Conservation (phyloP, 192 early-diverging fungal species). For the Linderina pennispora region DNA sequence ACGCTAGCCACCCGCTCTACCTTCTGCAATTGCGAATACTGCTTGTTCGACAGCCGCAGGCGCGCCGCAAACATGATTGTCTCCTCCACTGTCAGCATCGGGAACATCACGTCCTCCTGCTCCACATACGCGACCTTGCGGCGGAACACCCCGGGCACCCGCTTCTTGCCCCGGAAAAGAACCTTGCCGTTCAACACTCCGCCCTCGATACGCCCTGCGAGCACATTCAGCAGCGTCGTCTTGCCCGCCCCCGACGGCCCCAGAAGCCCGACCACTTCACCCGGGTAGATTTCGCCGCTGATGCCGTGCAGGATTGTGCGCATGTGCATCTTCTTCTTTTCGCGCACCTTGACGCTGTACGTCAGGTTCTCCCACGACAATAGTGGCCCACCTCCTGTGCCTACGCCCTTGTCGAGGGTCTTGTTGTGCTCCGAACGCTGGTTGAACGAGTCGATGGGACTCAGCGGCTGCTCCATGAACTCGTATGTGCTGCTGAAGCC, state of each 20-base stretch:
- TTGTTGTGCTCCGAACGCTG: slow-evolving; percentile 5
- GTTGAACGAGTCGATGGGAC: slow-evolving; percentile 23
- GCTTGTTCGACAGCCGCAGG: slow-evolving; percentile 67
- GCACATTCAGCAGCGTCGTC: slow-evolving; percentile 85
- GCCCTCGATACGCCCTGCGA: slow-evolving; percentile 69
- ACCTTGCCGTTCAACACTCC: slow-evolving; percentile 68
- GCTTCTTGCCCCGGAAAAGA: slow-evolving; percentile 66
- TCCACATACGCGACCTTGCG: slow-evolving; percentile 77
- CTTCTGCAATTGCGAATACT: slow-evolving; percentile 58
- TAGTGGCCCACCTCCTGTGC: slow-evolving; percentile 13
- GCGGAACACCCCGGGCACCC: slow-evolving; percentile 63
- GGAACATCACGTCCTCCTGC: slow-evolving; percentile 85
- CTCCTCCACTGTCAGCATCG: slow-evolving; percentile 85
- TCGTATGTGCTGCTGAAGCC: slow-evolving; percentile 42
- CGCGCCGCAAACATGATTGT: slow-evolving; percentile 85
- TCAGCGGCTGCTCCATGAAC: slow-evolving; percentile 39
- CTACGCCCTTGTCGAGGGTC: neutral
- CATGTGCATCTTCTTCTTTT: slow-evolving; percentile 33
- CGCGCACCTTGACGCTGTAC: slow-evolving; percentile 40
- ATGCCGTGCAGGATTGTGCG: slow-evolving; percentile 60
- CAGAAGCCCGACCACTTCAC: slow-evolving; percentile 90
- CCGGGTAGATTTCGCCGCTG: slow-evolving; percentile 70
- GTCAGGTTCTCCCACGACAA: slow-evolving; percentile 36
- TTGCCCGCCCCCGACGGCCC: slow-evolving; percentile 92
- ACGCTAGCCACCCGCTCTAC: slow-evolving; percentile 66